Base-by-base conservation (phyloP, 306 rosid genomes). In the Chamaecrista fasciculata region DNA sequence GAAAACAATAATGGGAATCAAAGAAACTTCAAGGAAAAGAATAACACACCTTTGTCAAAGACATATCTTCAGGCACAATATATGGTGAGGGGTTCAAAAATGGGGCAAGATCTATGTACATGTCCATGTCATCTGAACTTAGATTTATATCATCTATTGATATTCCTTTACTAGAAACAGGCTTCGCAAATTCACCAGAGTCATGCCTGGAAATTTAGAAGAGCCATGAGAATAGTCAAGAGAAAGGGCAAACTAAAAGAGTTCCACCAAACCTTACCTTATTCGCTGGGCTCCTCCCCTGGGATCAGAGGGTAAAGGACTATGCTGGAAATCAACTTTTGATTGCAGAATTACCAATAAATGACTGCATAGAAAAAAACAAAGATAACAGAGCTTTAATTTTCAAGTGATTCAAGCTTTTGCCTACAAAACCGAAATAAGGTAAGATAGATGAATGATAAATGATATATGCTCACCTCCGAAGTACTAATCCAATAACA, bases 1-100 rank as follows among this genome's bases (percentile, higher is more conserved):
- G 50, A 47, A 78, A 44, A 37, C 31, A 68, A 66, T 58, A 70
- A 62, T 4, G 23, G 5, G 42, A 52, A 62, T 29, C 61, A 65
- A 67, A 29, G 7, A 33, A 19, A 14, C 20, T 66, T 46, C 18
- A 21, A 65, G 68, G 53, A 72, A 48, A 50, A 47, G 69, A 69
- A 80, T 14, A 16, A 31, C 73, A 25, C 61, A 87, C 99, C 97
- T 91, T 94, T 73, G 97, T 79, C 89, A 91, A 68, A 50, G 97
- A 94, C 97, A 94, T 94, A 67, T 94, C 97, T 76, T 94, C 97
- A 4, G 99, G 97, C 51, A 94, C 96, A 59, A 94, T 79, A 74
- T 91, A 90, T 5, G 97, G 99, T 31, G 97, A 91, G 1, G 97
- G 99, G 68, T 94, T 94, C 79, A 94, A 74, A 83, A 81, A 94